These are phyloP conservation scores for Cryptosporidium bovis DNA, from an alignment of 169 alveolate species.

Conservation along the genomic window DNA sequence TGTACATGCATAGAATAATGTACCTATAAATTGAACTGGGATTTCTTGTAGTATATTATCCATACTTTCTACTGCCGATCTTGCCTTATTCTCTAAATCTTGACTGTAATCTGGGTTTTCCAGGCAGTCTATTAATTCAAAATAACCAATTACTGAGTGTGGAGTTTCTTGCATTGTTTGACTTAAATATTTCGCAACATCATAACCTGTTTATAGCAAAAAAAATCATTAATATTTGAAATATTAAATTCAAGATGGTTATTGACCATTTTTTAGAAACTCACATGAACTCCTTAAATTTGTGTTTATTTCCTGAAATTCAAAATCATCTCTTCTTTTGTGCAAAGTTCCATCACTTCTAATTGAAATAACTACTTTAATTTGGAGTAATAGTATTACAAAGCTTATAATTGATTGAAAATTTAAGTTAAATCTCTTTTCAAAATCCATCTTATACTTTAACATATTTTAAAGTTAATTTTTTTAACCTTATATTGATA, in stretches of 20 bases:
- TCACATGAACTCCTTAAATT: slow-evolving; percentile 59
- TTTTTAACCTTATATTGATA: too few species aligned
- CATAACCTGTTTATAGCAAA: slow-evolving; percentile 21
- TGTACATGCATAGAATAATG: slow-evolving; percentile 59
- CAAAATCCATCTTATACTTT: too few species aligned
- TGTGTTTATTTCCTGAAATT: slow-evolving; percentile 21
- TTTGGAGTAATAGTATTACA: too few species aligned
- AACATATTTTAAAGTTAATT: too few species aligned
- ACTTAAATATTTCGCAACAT: slow-evolving; percentile 65
- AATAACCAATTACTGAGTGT: slow-evolving; percentile 63
- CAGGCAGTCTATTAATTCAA: slow-evolving; percentile 42
- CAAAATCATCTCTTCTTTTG: too few species aligned
- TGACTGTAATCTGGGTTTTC: slow-evolving; percentile 44
- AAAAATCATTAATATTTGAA: background rate
- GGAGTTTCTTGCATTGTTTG: slow-evolving; percentile 72
- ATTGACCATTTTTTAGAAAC: background rate
- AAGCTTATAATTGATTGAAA: too few species aligned
- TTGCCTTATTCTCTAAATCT: slow-evolving; percentile 43
- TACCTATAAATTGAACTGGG: slow-evolving; percentile 66
- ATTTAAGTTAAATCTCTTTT: too few species aligned
- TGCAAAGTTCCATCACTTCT: too few species aligned
- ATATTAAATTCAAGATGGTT: background rate
- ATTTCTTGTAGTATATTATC: slow-evolving; percentile 64
- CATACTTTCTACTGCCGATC: slow-evolving; percentile 52
- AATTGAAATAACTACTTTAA: too few species aligned